Base-by-base conservation (phyloP, 805 yeast species). In the Metschnikowia colocasiae region DNA sequence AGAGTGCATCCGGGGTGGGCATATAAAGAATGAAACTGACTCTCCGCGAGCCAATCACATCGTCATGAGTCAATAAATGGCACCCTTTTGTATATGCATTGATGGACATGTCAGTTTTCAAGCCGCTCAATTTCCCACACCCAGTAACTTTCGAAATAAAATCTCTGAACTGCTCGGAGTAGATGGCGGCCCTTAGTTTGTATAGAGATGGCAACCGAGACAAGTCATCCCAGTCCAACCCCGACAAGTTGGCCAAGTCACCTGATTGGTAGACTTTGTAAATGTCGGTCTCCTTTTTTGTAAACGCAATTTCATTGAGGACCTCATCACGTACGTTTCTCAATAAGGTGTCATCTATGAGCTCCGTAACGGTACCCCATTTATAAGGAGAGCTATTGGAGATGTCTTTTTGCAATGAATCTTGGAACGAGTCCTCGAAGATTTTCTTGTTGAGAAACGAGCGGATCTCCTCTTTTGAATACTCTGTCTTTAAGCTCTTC, bases 271-370 rank as follows among this genome's bases (percentile, higher is more conserved):
- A 82, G 26, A 92, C 96, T 64, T 88, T 91, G 67, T 94, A 94
- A 53, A 94, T 94, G 62, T 94, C 99, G 0, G 99, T 94, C 65
- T 95, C 99, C 65, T 95, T 94, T 57, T 83, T 81, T 8, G 98
- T 90, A 73, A 95, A 94, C 37, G 87, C 94, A 51, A 94, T 84
- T 59, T 90, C 85, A 2, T 75, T 68, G 54, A 87, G 77, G 22
- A 95, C 90, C 64, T 94, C 99, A 48, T 80, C 79, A 42, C 98
- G 78, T 1, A 95, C 98, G 26, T 78, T 76, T 52, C 94, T 72
- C 45, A 94, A 68, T 32, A 95, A 68, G 1, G 81, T 79, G 54
- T 92, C 96, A 61, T 91, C 80, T 34, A 94, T 75, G 40, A 94
- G 69, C 29, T 82, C 77, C 19, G 71, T 74, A 40, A 94, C 85